phyloP scores from a whole-genome alignment of 192 early-diverging fungal species.

The Oehlia diaphana region DNA sequence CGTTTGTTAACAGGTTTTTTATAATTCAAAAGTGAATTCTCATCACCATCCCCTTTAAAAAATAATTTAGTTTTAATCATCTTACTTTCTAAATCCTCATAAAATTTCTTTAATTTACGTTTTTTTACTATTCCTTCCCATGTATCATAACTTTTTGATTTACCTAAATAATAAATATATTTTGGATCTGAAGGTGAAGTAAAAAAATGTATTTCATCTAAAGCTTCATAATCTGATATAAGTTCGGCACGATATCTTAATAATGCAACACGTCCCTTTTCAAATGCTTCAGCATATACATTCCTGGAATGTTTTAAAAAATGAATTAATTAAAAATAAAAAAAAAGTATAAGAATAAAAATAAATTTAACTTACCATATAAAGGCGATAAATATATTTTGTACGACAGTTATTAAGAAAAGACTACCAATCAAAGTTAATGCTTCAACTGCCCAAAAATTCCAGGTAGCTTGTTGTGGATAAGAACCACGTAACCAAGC shows the following conservation, averaged over 20 bases:
- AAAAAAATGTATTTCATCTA: not conserved
- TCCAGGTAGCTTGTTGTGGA: not conserved
- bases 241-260: not conserved
- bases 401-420: not conserved
- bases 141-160: not conserved
- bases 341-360: not conserved
- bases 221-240: not conserved
- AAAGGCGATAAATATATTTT: not conserved
- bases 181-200: not conserved
- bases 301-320: not conserved
- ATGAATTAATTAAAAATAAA: no score
- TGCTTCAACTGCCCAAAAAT: not conserved
- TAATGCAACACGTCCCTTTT: not conserved
- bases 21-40: not conserved
- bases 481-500: not conserved
- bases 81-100: not conserved
- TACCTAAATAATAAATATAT: not conserved
- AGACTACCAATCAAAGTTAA: not conserved
- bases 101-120: not conserved
- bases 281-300: not conserved
- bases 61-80: not conserved
- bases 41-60: not conserved
- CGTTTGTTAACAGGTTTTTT: no score
- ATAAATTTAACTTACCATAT: not conserved
- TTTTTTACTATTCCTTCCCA: not conserved